These are phyloP conservation scores for Ligustrum vulgare DNA, from an alignment of 257 asterid species.

Conservation along the genomic window DNA sequence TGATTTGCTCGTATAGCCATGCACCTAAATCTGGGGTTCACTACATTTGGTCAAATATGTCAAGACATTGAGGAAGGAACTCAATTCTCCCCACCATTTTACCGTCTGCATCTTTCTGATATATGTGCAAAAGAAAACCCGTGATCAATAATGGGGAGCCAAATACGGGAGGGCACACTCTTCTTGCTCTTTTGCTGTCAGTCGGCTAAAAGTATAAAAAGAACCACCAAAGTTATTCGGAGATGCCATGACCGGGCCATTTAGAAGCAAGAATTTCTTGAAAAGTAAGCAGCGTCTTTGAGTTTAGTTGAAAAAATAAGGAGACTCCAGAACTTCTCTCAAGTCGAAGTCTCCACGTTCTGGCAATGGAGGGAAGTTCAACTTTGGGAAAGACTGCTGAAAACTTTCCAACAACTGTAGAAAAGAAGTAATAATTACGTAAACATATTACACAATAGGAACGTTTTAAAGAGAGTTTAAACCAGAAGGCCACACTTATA, in stretches of 20 bases:
- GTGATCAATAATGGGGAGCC: neutral
- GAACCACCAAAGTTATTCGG: neutral
- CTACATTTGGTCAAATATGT: neutral
- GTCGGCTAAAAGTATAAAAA: neutral
- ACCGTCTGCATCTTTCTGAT: conserved; percentile 8
- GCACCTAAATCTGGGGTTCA: neutral
- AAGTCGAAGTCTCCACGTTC: conserved; percentile 90
- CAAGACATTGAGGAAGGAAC: neutral
- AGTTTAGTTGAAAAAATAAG: conserved; percentile 88
- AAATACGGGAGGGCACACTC: neutral
- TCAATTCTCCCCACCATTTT: neutral
- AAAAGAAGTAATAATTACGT: neutral
- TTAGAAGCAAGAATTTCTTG: conserved; percentile 5
- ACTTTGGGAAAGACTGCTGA: conserved; percentile 64
- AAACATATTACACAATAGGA: neutral
- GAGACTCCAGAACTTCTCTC: conserved; percentile 75
- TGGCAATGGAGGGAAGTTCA: conserved; percentile 77
- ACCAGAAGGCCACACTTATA: neutral
- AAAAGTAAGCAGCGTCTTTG: conserved; percentile 21
- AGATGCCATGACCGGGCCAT: conserved; percentile 7
- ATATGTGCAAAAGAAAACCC: conserved; percentile 4
- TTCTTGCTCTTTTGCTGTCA: conserved; percentile 5
- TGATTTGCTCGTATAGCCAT: neutral
- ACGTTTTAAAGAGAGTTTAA: neutral
- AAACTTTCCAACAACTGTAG: conserved; percentile 72